Evolutionary conservation across 2,329 filamentous ascomycete genomes (phyloP), one percentile per base, ranked within the genome.

Genomic region (Exserohilum turcica): DNA sequence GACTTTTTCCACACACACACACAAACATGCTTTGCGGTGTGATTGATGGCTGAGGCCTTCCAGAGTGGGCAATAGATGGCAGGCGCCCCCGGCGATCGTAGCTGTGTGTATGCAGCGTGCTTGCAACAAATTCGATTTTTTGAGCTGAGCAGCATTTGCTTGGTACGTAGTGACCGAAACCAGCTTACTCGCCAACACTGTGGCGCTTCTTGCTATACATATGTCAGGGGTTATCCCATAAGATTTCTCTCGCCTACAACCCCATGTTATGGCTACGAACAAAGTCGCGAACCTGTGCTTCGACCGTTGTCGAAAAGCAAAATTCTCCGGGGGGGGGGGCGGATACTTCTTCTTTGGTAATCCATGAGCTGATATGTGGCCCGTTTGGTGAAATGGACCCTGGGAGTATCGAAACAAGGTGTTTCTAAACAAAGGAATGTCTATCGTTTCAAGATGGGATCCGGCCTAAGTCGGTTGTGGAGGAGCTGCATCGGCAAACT

Each of bases 381-480:
- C 29, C 38, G 24, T 24, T 33, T 35, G 37, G 38, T 36, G 45
- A 43, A 21, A 15, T 57, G 38, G 16, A 35, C 36, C 52, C 42
- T 45, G 37, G 39, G 45, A 21, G 38, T 50, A 36, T 53, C 50
- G 61, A 65, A 64, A 63, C 57, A 51, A 28, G 12, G 2, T 40
- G 40, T 33, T 63, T 56, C 63, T 60, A 66, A 65, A 63, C 51
- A 56, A 59, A 61, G 61, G 8, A 28, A 46, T 55, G 54, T 59
- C 63, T 63, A 51, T 54, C 27, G 52, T 54, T 54, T 54, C 46
- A 59, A 54, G 45, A 18, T 33, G 21, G 43, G 35, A 48, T 52
- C 31, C 52, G 56, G 35, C 56, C 56, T 46, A 51, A 36, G 50
- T 53, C 44, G 33, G 8, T 10, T 7, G 44, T 39, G 36, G 46